Conservation (phyloP, 208 protist species). For the Vickermania ingenoplastis region DNA sequence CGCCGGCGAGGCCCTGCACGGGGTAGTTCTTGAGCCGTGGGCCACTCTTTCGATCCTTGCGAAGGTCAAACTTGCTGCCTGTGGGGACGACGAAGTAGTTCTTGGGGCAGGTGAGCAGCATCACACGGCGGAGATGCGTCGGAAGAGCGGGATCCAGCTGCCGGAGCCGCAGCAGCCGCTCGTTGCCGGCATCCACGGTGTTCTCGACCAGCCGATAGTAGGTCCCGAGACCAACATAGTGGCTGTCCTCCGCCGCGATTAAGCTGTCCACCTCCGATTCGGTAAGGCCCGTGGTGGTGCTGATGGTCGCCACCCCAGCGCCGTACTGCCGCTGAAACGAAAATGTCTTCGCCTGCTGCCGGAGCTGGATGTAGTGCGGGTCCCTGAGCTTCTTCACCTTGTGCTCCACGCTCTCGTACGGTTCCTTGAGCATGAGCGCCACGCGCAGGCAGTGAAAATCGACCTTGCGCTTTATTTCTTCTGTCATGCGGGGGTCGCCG, state of each 20-base stretch:
- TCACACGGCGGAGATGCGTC: slow-evolving; percentile 51
- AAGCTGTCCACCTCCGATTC: slow-evolving; percentile 78
- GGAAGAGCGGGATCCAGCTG: slow-evolving; percentile 46
- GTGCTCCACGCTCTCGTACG: slow-evolving; percentile 78
- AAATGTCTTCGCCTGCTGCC: slow-evolving; percentile 88
- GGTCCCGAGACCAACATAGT: slow-evolving; percentile 70
- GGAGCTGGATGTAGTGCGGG: slow-evolving; percentile 79
- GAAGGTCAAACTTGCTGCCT: slow-evolving; percentile 84
- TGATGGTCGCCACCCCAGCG: slow-evolving; percentile 69
- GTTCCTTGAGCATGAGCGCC: slow-evolving; percentile 84
- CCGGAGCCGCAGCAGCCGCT: slow-evolving; percentile 64
- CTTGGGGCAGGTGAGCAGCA: slow-evolving; percentile 70
- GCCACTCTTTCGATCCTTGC: slow-evolving; percentile 68
- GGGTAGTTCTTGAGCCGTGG: slow-evolving; percentile 89
- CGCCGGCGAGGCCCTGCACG: slow-evolving; percentile 79
- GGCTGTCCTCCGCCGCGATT: slow-evolving; percentile 75
- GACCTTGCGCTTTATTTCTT: slow-evolving; percentile 76
- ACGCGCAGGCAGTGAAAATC: slow-evolving; percentile 88
- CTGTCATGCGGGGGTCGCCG: slow-evolving; percentile 77
- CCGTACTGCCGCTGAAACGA: slow-evolving; percentile 90
- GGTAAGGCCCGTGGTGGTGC: slow-evolving; percentile 77
- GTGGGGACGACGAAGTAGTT: slow-evolving; percentile 83
- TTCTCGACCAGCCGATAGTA: slow-evolving; percentile 79
- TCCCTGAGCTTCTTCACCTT: slow-evolving; percentile 80
- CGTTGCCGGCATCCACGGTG: slow-evolving; percentile 65